Evolutionary conservation across 78 protist genomes (phyloP).

Genomic region (Acrasis kona): DNA sequence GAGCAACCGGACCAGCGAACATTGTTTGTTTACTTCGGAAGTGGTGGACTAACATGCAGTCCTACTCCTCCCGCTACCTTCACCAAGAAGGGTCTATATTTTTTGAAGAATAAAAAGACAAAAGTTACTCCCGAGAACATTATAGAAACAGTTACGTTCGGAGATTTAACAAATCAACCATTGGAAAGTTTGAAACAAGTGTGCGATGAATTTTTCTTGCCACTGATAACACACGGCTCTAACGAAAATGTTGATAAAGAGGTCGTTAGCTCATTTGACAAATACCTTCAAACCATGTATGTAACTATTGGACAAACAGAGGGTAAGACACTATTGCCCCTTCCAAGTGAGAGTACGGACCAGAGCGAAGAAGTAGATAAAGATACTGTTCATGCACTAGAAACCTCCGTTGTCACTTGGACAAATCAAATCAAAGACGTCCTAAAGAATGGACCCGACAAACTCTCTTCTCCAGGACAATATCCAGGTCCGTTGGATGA

Average conservation of each 20-base stretch:
- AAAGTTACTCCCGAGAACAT: not conserved
- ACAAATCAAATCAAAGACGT: conserved; percentile 36
- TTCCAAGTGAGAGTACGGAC: too few relatives aligned
- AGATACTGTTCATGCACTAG: conserved; percentile 35
- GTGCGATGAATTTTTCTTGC: not conserved
- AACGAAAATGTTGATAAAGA: not conserved
- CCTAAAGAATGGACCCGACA: conserved; percentile 3
- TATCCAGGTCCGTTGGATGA: conserved; percentile 58
- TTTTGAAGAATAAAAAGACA: not conserved
- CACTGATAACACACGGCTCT: too few relatives aligned
- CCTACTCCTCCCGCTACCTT: too few relatives aligned
- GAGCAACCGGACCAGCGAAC: too few relatives aligned
- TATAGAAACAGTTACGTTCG: not conserved
- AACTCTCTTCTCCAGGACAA: not conserved
- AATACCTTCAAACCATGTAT: not conserved
- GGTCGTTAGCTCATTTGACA: not conserved
- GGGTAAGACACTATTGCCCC: conserved; percentile 1
- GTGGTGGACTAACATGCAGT: too few relatives aligned
- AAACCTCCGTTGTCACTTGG: conserved; percentile 61
- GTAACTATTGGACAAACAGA: conserved; percentile 1
- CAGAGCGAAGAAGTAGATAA: too few relatives aligned
- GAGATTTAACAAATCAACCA: not conserved
- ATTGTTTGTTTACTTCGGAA: too few relatives aligned
- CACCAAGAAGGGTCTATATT: too few relatives aligned
- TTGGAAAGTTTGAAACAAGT: not conserved